Evolutionary conservation across 1,284 basidiomycete genomes (phyloP).

Genomic region (Cutaneotrichosporon arboriforme): DNA sequence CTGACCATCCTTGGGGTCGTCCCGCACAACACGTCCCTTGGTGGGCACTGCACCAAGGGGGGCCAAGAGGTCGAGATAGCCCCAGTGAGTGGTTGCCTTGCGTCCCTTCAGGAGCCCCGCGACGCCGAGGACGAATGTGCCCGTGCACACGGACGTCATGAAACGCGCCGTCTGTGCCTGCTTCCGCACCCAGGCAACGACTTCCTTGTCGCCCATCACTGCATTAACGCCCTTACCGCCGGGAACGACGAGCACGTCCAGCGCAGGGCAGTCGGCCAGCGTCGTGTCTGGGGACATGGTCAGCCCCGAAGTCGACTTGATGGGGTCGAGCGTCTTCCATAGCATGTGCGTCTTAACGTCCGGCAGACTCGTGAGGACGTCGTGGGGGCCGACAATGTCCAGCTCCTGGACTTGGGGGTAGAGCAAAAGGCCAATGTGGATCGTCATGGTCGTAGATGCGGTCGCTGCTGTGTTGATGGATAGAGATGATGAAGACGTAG

Average conservation of each 20-base stretch:
- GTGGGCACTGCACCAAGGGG: slow-evolving; percentile 3
- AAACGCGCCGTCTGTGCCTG: background rate
- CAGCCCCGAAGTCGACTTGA: background rate
- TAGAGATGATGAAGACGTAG: too few species aligned
- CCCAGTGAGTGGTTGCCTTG: slow-evolving; percentile 10
- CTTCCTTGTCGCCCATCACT: background rate
- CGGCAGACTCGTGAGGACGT: slow-evolving; percentile 3
- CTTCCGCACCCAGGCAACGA: background rate
- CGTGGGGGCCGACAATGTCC: slow-evolving; percentile 12
- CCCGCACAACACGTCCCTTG: slow-evolving; percentile 7
- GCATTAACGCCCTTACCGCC: slow-evolving; percentile 4
- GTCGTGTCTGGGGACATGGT: background rate
- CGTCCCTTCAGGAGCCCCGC: slow-evolving; percentile 9
- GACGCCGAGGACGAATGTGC: slow-evolving; percentile 10
- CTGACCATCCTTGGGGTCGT: background rate
- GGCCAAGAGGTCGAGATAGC: background rate
- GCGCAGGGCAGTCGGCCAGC: background rate
- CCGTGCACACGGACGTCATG: slow-evolving; percentile 12
- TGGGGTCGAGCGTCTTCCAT: background rate
- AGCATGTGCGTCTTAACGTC: background rate
- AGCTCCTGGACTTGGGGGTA: slow-evolving; percentile 10
- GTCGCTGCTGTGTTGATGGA: too few species aligned
- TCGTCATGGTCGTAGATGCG: background rate
- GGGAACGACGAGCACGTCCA: slow-evolving; percentile 8
- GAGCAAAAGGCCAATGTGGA: slow-evolving; percentile 6